These are phyloP conservation scores for Xylaria castorea DNA, from an alignment of 495 filamentous ascomycete species.

Conservation along the genomic window DNA sequence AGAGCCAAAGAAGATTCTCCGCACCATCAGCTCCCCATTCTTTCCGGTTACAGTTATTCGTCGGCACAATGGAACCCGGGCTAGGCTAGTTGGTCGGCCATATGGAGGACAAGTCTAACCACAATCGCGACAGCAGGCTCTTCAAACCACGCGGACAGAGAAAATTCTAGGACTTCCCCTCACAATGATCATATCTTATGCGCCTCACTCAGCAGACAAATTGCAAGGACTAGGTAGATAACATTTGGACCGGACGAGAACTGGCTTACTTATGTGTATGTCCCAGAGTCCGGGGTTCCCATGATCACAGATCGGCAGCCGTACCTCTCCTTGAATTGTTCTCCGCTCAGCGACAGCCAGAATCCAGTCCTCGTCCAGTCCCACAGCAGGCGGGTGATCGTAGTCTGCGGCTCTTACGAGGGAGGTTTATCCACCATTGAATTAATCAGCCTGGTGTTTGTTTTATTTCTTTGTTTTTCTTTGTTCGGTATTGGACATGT, in stretches of 20 bases:
- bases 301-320: constrained; percentile 6
- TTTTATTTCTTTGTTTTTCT: constrained; percentile 4
- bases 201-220: constrained; percentile 5
- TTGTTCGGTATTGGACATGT: background rate
- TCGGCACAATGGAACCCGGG: constrained; percentile 2
- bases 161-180: constrained; percentile 20
- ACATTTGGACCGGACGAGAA: background rate
- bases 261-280: background rate
- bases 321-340: background rate
- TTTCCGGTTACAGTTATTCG: background rate
- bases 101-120: background rate
- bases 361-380: background rate
- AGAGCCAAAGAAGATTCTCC: constrained; percentile 1
- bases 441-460: background rate
- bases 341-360: constrained; percentile 4
- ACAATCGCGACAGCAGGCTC: constrained; percentile 9
- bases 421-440: background rate
- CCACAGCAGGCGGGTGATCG: constrained; percentile 1
- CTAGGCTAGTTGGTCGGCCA: background rate
- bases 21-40: background rate
- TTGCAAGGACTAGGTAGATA: constrained; percentile 5
- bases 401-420: background rate
- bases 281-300: constrained; percentile 6
- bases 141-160: constrained; percentile 13
- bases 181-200: constrained; percentile 15